Conservation (phyloP, 1,284 basidiomycete species). For the Pulveroboletus sp. region DNA sequence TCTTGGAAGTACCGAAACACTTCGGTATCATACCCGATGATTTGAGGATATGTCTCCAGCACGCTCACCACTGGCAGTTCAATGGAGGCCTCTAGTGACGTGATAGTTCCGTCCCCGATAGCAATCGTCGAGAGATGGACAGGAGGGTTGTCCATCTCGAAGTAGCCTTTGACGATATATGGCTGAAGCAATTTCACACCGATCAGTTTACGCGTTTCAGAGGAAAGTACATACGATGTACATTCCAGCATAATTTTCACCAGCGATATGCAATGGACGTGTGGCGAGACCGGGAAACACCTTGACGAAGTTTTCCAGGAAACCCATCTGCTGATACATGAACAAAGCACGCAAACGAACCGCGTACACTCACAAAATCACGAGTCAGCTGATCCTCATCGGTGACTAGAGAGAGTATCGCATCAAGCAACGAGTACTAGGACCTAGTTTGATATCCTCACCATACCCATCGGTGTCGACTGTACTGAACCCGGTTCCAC, state of each 20-base stretch:
- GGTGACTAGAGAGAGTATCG: slow-evolving; percentile 37
- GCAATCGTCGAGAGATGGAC: slow-evolving; percentile 60
- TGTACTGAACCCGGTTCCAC: slow-evolving; percentile 64
- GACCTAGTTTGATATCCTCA: slow-evolving; percentile 26
- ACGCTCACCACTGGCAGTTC: slow-evolving; percentile 52
- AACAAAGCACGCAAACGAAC: background rate
- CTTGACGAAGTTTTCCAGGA: slow-evolving; percentile 44
- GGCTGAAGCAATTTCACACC: slow-evolving; percentile 40
- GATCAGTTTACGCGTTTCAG: slow-evolving; percentile 21
- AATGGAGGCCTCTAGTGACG: slow-evolving; percentile 43
- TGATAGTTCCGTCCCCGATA: slow-evolving; percentile 63
- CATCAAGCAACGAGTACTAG: slow-evolving; percentile 15
- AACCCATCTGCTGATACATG: slow-evolving; percentile 47
- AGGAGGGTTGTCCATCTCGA: slow-evolving; percentile 41
- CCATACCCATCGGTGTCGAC: slow-evolving; percentile 54
- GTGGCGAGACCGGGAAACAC: slow-evolving; percentile 43
- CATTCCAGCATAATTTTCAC: slow-evolving; percentile 65
- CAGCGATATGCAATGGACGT: slow-evolving; percentile 59
- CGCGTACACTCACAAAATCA: slow-evolving; percentile 51
- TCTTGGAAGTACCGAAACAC: slow-evolving; percentile 30
- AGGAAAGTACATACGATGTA: slow-evolving; percentile 48
- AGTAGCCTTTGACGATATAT: too few species aligned
- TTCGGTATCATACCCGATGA: too few species aligned
- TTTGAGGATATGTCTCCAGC: slow-evolving; percentile 41
- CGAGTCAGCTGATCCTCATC: slow-evolving; percentile 63